Conservation (phyloP, 805 yeast species). For the Kazachstania psychrophila region DNA sequence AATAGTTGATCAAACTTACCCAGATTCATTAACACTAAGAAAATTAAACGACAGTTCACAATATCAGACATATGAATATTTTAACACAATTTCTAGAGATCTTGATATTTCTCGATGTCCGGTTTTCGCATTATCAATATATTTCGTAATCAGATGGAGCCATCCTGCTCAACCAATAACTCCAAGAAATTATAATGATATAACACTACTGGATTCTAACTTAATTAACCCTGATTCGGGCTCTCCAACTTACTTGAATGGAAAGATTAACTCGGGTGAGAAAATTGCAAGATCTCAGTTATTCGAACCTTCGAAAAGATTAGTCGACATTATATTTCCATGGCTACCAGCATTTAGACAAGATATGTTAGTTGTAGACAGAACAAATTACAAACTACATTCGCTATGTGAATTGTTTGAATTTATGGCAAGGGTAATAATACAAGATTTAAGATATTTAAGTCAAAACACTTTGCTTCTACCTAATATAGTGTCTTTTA, state of each 20-base stretch:
- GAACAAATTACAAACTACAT: constrained; percentile 27
- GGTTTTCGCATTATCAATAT: constrained; percentile 26
- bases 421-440: constrained; percentile 21
- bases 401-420: constrained; percentile 28
- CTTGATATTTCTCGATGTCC: constrained; percentile 28
- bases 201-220: constrained; percentile 17
- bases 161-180: constrained; percentile 22
- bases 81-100: constrained; percentile 28
- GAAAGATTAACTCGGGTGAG: constrained; percentile 5
- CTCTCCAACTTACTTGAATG: constrained; percentile 4
- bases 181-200: constrained; percentile 15
- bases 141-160: constrained; percentile 26
- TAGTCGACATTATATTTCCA: constrained; percentile 22
- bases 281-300: constrained; percentile 14
- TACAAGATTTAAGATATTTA: constrained; percentile 26
- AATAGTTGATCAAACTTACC: constrained; percentile 30
- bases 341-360: constrained; percentile 25
- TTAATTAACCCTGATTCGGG: constrained; percentile 11
- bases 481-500: constrained; percentile 23
- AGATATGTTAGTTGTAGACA: constrained; percentile 21
- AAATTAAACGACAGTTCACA: constrained; percentile 20
- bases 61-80: constrained; percentile 23
- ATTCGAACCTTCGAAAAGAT: constrained; percentile 19
- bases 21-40: constrained; percentile 28
- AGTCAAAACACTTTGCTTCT: constrained; percentile 18